These are phyloP conservation scores for Russula sp. DNA, from an alignment of 768 basidiomycete species.

Conservation along the genomic window DNA sequence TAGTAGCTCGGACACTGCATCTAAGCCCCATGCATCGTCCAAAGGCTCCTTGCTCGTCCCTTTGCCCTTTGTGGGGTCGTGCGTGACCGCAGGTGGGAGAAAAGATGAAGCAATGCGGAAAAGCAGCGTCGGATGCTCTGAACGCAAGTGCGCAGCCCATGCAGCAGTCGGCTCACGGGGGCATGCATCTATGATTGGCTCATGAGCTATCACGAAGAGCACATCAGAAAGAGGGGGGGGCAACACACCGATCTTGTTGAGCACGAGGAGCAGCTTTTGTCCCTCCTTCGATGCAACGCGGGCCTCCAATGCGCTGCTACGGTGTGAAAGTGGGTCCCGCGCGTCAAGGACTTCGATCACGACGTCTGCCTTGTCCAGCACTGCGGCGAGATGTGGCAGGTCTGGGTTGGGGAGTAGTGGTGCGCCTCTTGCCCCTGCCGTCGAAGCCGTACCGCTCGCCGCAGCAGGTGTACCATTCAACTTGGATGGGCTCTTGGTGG, in stretches of 20 bases:
- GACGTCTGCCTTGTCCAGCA: constrained; percentile 71
- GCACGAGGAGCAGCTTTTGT: constrained; percentile 52
- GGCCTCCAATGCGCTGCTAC: constrained; percentile 58
- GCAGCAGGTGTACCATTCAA: constrained; percentile 23
- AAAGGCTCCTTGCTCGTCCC: constrained; percentile 38
- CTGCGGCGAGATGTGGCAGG: constrained; percentile 53
- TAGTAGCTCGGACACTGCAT: constrained; percentile 44
- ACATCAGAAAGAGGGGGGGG: not conserved
- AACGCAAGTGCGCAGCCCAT: constrained; percentile 61
- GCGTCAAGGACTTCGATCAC: constrained; percentile 78
- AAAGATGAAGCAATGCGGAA: constrained; percentile 71
- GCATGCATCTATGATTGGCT: constrained; percentile 52
- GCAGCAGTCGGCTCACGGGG: constrained; percentile 66
- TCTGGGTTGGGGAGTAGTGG: constrained; percentile 59
- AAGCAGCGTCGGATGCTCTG: constrained; percentile 52
- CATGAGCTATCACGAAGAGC: constrained; percentile 2
- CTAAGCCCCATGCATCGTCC: constrained; percentile 58
- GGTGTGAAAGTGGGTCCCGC: constrained; percentile 67
- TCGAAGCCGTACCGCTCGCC: constrained; percentile 22
- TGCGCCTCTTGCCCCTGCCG: constrained; percentile 42
- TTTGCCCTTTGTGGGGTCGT: constrained; percentile 26
- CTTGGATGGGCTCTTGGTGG: constrained; percentile 4
- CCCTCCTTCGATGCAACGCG: constrained; percentile 36
- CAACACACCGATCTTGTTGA: constrained; percentile 81
- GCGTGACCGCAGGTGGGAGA: constrained; percentile 35